Percentiles rank a stretch among this genome's conserved stretches.
phyloP scores from a whole-genome alignment of 2,329 filamentous ascomycete genomes.

The Sporothrix luriei region DNA sequence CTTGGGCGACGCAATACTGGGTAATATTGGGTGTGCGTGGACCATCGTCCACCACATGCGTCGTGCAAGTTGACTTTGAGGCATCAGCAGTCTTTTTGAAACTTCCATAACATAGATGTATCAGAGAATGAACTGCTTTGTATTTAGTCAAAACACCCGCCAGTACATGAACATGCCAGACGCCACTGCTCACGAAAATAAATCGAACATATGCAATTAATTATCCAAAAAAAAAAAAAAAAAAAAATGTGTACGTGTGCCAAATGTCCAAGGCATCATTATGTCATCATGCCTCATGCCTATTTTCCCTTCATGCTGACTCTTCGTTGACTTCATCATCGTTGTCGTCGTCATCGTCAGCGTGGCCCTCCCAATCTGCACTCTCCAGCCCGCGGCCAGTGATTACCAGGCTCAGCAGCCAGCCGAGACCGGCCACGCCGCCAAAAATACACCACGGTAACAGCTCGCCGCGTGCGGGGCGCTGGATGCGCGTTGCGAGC shows the following conservation, averaged over 20 bases:
- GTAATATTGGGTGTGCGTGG: neutral
- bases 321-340: constrained; percentile 43
- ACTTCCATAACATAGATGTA: neutral
- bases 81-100: neutral
- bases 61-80: neutral
- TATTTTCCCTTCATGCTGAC: neutral
- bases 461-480: constrained; percentile 70
- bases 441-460: constrained; percentile 87
- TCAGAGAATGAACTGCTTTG: neutral
- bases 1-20: neutral
- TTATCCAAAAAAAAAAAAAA: neutral
- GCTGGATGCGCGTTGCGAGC: constrained; percentile 69
- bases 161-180: no score
- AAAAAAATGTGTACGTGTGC: neutral
- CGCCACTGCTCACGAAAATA: no score
- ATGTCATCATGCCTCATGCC: neutral
- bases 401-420: constrained; percentile 77
- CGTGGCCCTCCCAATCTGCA: constrained; percentile 54
- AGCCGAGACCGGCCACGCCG: constrained; percentile 77
- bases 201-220: neutral
- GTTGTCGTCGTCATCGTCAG: constrained; percentile 40
- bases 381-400: constrained; percentile 64
- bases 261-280: neutral
- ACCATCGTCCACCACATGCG: neutral
- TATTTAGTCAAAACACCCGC: no score